Evolutionary conservation across 2,329 filamentous ascomycete genomes (phyloP), one percentile per base, ranked within the genome.

Genomic region (Apiospora marii): DNA sequence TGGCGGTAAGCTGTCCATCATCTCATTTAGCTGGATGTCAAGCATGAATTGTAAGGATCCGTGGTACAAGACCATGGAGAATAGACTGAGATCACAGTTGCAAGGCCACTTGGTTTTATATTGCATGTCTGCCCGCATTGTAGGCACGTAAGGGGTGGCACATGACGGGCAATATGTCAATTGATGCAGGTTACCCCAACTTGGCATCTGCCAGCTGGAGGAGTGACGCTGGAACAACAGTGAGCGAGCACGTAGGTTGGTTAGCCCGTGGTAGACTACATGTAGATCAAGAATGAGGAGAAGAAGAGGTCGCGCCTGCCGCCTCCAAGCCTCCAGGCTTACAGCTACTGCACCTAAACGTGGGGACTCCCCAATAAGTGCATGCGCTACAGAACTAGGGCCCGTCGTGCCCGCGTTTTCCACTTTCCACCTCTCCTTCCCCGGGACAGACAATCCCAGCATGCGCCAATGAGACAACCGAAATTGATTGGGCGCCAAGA

Each of bases 341-440:
- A 27, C 49, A 27, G 24, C 49, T 27, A 27, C 49, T 30, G 49
- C 49, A 27, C 22, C n/a, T 53, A 6, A 53, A 58, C 51, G 51
- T 61, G 53, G 30, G 53, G 37, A 61, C 19, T 61, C 30, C 7
- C 37, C 19, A 12, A 10, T 61, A 61, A 22, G 30, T 61, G 27
- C 53, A 37, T 41, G 12, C 58, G 58, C 58, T 64, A 64, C 34
- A 19, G 58, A 37, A 61, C 22, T 64, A 64, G 58, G n/a, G 58
- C 58, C 58, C 51, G 51, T 41, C 51, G 24, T 30, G 24, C 13
- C 24, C 53, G 51, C 27, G 51, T 10, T 37, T 22, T 41, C 58
- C 58, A 37, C 53, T 37, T 61, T 61, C 53, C 19, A 41, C 19
- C 14, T 61, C 44, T n/a, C 27, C 12, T 41, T 41, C 58, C 34